Evolutionary conservation across 2,329 filamentous ascomycete genomes (phyloP), one percentile per base, ranked within the genome.

Genomic region (Magnaporthales sp.): DNA sequence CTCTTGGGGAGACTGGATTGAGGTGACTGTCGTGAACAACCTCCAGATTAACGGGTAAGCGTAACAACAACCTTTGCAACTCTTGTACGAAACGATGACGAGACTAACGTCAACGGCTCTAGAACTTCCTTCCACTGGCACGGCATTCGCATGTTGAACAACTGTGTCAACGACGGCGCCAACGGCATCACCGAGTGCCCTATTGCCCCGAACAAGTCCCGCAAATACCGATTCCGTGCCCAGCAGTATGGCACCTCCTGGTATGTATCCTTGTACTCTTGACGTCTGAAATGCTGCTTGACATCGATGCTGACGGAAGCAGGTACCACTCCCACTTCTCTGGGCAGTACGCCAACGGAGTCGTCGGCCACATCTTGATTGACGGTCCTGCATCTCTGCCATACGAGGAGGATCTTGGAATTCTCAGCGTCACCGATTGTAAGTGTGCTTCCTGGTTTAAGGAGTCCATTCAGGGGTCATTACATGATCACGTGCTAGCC

Each of bases 11-110:
- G 83, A 85, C 68, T 74, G 69, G 7, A 75, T 84, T 38, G 75
- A 89, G 58, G 83, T 91, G 63, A 86, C 86, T 26, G 83, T 91
- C 66, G 81, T 85, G 75, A 92, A 92, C 74, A 80, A 84, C 15
- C 81, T 91, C 1, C 79, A 79, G 11, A 76, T 72, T 19, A 80
- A 79, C 68, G 77, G 75, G 75, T 77, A 67, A 58, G 73, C 31
- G 9, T 22, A 19, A 7, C 11, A 26, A 2, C 38, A n/a, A n/a
- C 7, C 32, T 30, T 0, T 46, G 15, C 22, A 22, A 7, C 4
- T 19, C n/a, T 24, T n/a, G 27, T n/a, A 2, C 11, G n/a, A n/a
- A n/a, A n/a, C 1, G 38, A 26, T 46, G 11, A 54, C 22, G 11
- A 4, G 22, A 38, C 31, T 38, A 26, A 19, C 19, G 22, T 31